Percentiles rank a stretch among this genome's conserved stretches.
Evolutionary conservation across 768 basidiomycete species (phyloP).

Genomic region (Sporobolomyces roseus): DNA sequence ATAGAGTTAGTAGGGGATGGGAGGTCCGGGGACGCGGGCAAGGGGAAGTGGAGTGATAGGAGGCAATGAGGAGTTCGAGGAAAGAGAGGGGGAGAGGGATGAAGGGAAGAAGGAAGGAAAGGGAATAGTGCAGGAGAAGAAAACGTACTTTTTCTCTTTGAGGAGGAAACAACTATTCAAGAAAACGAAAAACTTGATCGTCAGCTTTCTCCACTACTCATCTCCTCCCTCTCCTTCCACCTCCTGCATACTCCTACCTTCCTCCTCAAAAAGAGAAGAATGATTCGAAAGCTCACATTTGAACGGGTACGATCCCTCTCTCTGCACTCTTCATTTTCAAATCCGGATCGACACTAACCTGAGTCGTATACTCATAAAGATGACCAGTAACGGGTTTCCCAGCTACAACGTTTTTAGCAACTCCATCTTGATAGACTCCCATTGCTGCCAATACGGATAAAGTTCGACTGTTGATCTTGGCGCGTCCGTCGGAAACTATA

Average conservation of each 20-base stretch:
- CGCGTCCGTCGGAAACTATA: constrained; percentile 51
- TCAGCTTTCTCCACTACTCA: too few species aligned
- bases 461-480: constrained; percentile 54
- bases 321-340: constrained; percentile 77
- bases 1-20: too few species aligned
- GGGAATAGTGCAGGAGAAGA: too few species aligned
- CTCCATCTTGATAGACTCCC: constrained; percentile 91
- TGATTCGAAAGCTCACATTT: constrained; percentile 53
- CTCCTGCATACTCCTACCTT: too few species aligned
- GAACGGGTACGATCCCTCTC: constrained; percentile 78
- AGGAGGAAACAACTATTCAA: constrained; percentile 51
- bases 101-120: too few species aligned
- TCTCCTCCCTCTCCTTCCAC: too few species aligned
- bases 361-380: constrained; percentile 83
- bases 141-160: constrained; percentile 82
- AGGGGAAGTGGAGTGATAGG: too few species aligned
- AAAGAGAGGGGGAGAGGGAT: neutral
- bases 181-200: constrained; percentile 56
- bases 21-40: too few species aligned
- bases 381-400: constrained; percentile 79
- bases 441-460: constrained; percentile 84
- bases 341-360: constrained; percentile 76
- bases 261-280: too few species aligned
- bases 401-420: constrained; percentile 64
- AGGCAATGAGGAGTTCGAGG: too few species aligned